A percentile compares a stretch with the other conserved stretches of the same genome.
These are phyloP conservation scores for Metschnikowia baotianmanensis DNA, from an alignment of 805 yeast species.

Conservation along the genomic window DNA sequence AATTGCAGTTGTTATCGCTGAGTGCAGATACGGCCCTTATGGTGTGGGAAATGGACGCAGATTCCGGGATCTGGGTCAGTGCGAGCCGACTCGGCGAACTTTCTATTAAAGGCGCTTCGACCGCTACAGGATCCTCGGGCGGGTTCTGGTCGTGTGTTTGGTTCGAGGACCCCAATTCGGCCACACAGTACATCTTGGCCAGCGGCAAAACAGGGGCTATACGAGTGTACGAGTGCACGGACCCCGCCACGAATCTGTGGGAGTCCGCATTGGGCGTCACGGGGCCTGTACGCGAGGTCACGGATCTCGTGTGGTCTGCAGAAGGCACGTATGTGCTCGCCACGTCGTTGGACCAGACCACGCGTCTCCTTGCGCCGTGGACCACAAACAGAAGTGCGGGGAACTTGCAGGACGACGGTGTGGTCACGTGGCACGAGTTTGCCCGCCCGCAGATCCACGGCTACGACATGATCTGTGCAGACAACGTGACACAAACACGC, in stretches of 20 bases:
- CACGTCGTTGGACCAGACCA: conserved; percentile 91
- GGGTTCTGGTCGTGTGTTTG: conserved; percentile 68
- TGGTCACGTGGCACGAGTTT: conserved; percentile 81
- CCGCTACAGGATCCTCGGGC: conserved; percentile 93
- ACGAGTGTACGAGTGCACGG: conserved; percentile 62
- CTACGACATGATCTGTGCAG: conserved; percentile 86
- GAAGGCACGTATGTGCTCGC: conserved; percentile 65
- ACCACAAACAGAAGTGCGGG: conserved; percentile 19
- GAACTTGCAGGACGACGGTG: too few species aligned
- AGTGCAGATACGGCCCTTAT: conserved; percentile 92
- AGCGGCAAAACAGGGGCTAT: conserved; percentile 93
- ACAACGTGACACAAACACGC: conserved; percentile 53
- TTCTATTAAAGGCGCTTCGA: conserved; percentile 93
- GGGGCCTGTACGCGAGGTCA: conserved; percentile 72
- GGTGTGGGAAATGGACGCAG: conserved; percentile 87
- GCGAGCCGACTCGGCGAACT: conserved; percentile 82
- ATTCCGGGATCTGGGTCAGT: conserved; percentile 89
- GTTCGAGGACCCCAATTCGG: conserved; percentile 43
- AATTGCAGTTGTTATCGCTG: conserved; percentile 67
- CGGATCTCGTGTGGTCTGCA: conserved; percentile 75
- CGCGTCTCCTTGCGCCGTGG: conserved; percentile 78
- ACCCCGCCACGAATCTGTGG: conserved; percentile 24
- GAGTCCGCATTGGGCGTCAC: conserved; percentile 58
- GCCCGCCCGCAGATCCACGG: conserved; percentile 99
- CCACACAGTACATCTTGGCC: conserved; percentile 55